A percentile compares a stretch with the other conserved stretches of the same genome.
Evolutionary conservation across 2,329 filamentous ascomycete genomes (phyloP).

Genomic region (Ceratocystiopsis sp.): DNA sequence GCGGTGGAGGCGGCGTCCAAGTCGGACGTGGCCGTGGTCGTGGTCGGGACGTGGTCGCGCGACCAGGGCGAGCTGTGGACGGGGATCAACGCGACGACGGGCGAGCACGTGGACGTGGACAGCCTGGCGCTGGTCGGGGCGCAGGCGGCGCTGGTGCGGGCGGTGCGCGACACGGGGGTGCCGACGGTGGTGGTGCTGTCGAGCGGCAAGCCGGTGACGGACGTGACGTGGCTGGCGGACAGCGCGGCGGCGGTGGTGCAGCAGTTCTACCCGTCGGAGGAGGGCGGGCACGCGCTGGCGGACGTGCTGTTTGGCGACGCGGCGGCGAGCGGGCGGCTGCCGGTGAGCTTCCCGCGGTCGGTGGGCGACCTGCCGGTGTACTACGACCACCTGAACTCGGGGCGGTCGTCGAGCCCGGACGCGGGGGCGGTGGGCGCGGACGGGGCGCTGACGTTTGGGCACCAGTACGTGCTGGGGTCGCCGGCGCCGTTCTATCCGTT

Average conservation of each 20-base stretch:
- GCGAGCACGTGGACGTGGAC: slow-evolving; percentile 53
- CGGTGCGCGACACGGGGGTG: slow-evolving; percentile 42
- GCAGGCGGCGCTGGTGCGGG: slow-evolving; percentile 25
- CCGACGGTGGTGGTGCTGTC: slow-evolving; percentile 52
- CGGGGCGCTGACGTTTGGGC: too few species aligned
- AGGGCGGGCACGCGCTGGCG: slow-evolving; percentile 31
- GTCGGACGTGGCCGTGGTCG: slow-evolving; percentile 22
- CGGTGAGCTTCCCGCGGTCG: too few species aligned
- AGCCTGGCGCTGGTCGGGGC: slow-evolving; percentile 51
- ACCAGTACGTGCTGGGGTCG: too few species aligned
- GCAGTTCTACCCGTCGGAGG: slow-evolving; percentile 58
- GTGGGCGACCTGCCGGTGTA: too few species aligned
- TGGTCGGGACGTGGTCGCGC: slow-evolving; percentile 60
- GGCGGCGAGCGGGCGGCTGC: too few species aligned
- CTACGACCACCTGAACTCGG: too few species aligned
- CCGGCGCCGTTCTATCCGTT: too few species aligned
- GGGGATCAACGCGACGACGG: slow-evolving; percentile 56
- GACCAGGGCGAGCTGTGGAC: slow-evolving; percentile 57
- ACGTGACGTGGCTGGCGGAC: slow-evolving; percentile 23
- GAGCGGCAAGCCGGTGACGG: slow-evolving; percentile 55
- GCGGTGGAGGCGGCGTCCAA: slow-evolving; percentile 19
- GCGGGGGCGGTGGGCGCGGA: too few species aligned
- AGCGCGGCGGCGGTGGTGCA: slow-evolving; percentile 47
- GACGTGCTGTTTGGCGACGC: too few species aligned
- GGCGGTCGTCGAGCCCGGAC: too few species aligned